These are phyloP conservation scores for Camellia sinensis DNA, from an alignment of 148 eudicot species.

Conservation along the genomic window DNA sequence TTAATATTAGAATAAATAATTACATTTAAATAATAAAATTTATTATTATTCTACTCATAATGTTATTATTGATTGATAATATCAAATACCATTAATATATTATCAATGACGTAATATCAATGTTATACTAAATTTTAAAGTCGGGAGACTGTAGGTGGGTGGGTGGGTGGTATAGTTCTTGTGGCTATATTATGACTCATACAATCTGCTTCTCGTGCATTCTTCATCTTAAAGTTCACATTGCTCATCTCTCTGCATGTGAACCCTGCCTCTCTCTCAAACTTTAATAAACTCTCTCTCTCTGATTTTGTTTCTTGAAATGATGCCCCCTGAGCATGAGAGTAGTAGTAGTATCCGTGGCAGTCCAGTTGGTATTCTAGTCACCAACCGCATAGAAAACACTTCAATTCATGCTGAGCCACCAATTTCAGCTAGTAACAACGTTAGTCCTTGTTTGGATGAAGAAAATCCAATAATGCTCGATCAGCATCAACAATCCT, in stretches of 20 bases:
- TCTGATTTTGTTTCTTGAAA: conserved; percentile 12
- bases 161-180: background rate
- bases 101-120: no score
- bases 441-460: conserved; percentile 42
- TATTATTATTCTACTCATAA: no score
- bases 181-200: background rate
- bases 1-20: no score
- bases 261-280: conserved; percentile 21
- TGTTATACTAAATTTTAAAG: no score
- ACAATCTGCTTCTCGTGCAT: conserved; percentile 37
- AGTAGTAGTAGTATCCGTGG: conserved; percentile 16
- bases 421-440: conserved; percentile 29
- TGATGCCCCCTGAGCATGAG: conserved; percentile 65
- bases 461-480: conserved; percentile 10
- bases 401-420: conserved; percentile 31
- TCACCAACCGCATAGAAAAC: conserved; percentile 26
- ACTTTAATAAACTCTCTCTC: background rate
- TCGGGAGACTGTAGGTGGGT: no score
- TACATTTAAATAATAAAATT: no score
- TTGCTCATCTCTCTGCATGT: conserved; percentile 37
- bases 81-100: no score
- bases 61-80: no score
- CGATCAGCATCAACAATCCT: conserved; percentile 5
- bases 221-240: conserved; percentile 22
- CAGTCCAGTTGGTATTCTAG: conserved; percentile 17